Evolutionary conservation across 1,139 yeast genomes (phyloP).

Genomic region (Sugiyamaella xylanicola): DNA sequence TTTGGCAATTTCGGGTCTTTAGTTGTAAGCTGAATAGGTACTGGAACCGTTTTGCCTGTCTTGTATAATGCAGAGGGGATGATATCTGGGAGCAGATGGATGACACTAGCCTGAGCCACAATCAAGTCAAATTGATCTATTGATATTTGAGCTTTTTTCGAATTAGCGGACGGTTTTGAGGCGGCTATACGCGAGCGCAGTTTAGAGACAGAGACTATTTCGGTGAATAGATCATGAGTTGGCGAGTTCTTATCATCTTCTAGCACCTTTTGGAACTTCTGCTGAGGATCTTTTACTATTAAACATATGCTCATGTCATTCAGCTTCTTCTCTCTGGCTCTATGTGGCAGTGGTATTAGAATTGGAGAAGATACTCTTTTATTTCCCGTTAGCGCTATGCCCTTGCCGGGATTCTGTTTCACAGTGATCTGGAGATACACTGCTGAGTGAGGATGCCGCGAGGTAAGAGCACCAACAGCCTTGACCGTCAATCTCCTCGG

Average conservation of each 20-base stretch:
- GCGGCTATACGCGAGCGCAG: constrained; percentile 29
- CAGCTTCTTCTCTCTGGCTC: constrained; percentile 27
- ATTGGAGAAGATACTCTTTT: constrained; percentile 29
- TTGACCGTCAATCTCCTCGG: constrained; percentile 6
- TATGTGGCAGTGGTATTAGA: constrained; percentile 33
- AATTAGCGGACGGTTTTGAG: constrained; percentile 14
- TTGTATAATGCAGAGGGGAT: constrained; percentile 33
- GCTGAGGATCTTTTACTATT: constrained; percentile 35
- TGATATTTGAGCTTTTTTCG: constrained; percentile 14
- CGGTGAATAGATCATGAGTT: constrained; percentile 34
- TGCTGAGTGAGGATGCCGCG: constrained; percentile 23
- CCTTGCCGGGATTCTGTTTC: constrained; percentile 21
- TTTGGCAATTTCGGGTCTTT: constrained; percentile 12
- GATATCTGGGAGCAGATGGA: constrained; percentile 30
- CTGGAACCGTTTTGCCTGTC: constrained; percentile 34
- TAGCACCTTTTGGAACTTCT: constrained; percentile 27
- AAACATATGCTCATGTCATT: constrained; percentile 32
- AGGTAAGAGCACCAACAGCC: constrained; percentile 22
- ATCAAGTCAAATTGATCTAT: constrained; percentile 32
- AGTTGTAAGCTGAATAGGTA: constrained; percentile 32
- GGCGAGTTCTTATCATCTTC: constrained; percentile 29
- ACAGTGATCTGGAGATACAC: constrained; percentile 32
- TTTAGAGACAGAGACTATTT: constrained; percentile 33
- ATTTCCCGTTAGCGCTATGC: constrained; percentile 14
- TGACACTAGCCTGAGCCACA: constrained; percentile 32